These are phyloP conservation scores for Annona cherimola DNA, from an alignment of 164 flowering plant species.

Conservation along the genomic window DNA sequence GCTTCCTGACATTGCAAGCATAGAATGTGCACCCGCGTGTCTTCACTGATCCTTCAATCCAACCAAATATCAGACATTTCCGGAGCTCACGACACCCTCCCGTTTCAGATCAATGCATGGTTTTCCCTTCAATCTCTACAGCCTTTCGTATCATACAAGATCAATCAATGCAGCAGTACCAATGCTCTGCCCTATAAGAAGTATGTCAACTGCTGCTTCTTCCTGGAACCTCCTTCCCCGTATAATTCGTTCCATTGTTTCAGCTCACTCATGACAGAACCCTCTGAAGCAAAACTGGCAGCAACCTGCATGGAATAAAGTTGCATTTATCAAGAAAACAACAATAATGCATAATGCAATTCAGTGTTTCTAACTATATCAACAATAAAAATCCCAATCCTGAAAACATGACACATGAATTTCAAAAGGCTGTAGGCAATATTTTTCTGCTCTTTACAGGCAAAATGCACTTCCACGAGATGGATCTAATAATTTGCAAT, in stretches of 20 bases:
- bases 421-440: not conserved
- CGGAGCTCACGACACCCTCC: not conserved
- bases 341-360: not conserved
- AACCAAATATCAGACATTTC: not conserved
- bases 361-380: not conserved
- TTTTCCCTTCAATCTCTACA: not conserved
- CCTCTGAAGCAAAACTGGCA: conserved; percentile 83
- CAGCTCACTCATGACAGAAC: conserved; percentile 71
- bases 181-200: conserved; percentile 41
- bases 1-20: not conserved
- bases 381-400: not conserved
- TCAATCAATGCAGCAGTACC: not conserved
- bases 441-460: not conserved
- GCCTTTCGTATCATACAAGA: not conserved
- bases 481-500: not conserved
- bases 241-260: conserved; percentile 88
- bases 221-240: conserved; percentile 97
- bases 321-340: not conserved
- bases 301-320: conserved; percentile 54
- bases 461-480: not conserved
- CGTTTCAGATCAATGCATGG: not conserved
- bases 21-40: not conserved
- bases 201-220: conserved; percentile 72
- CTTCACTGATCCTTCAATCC: not conserved
- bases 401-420: not conserved